Evolutionary conservation across 2,329 filamentous ascomycete genomes (phyloP), one percentile per base, ranked within the genome.

Genomic region (Alternaria arborescens): DNA sequence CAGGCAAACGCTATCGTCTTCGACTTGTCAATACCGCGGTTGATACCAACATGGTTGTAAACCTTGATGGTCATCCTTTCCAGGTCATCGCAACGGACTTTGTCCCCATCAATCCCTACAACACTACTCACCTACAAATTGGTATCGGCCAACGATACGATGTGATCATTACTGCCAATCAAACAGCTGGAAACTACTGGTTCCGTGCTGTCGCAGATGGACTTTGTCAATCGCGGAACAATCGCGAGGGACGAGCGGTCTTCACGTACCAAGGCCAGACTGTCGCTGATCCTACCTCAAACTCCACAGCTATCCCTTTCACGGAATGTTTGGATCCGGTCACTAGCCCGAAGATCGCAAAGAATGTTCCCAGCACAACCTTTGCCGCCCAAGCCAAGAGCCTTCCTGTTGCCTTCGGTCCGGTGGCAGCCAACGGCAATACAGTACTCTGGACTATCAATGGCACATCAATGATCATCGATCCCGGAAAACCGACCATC

Each of bases 21-120:
- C 84, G 87, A 2, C 80, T 89, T 54, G 81, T 89, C 70, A 89
- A 89, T 75, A 72, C 82, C 8, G 70, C 74, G 18, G 66, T 76
- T 5, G 72, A 75, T 40, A 64, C 64, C 14, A 64, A 64, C 30
- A 53, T 74, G 16, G 57, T 65, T 8, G 74, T 76, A 1, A 69
- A 69, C 18, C 72, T 77, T 5, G 75, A 77, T 20, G 67, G 67
- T 12, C 75, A 77, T 44, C 59, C 69, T 0, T 76, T 77, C 48
- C 61, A 67, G 12, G 74, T 77, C 40, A 77, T 77, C 51, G 70
- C 71, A 4, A 69, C 71, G 16, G 75, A 77, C 30, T 73, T 77
- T 32, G 73, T 77, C 1, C 73, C 74, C 18, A 60, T 73, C 43
- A 58, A 60, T 8, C 74, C 74, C 0, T 76, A 80, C 66, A 72